These are phyloP conservation scores for Ustilago bromivora DNA, from an alignment of 1,284 basidiomycete species.

Conservation along the genomic window DNA sequence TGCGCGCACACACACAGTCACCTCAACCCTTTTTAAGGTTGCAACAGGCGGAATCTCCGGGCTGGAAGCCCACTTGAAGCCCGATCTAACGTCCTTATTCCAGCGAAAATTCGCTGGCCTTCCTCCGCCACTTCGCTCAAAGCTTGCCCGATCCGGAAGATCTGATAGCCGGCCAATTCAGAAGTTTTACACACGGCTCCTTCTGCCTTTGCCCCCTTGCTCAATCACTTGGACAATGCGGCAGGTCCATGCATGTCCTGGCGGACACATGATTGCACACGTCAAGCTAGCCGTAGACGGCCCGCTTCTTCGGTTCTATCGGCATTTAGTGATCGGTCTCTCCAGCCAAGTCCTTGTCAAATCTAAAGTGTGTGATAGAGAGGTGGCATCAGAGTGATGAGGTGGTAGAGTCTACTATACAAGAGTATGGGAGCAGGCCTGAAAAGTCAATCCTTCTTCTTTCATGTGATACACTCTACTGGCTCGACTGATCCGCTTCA, in stretches of 20 bases:
- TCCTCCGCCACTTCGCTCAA: not conserved
- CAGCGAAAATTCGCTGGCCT: not conserved
- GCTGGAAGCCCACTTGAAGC: not conserved
- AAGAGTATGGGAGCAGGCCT: not conserved
- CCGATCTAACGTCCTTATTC: not conserved
- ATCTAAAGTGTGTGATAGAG: not conserved
- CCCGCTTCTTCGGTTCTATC: not conserved
- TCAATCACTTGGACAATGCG: not conserved
- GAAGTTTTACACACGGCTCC: too few relatives aligned
- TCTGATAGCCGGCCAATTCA: constrained; percentile 7
- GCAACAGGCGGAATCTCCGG: constrained; percentile 2
- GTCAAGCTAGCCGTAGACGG: not conserved
- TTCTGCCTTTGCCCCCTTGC: not conserved
- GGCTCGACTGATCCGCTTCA: constrained; percentile 27
- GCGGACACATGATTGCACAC: not conserved
- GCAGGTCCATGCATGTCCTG: not conserved
- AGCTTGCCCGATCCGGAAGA: constrained; percentile 2
- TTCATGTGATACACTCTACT: constrained; percentile 7
- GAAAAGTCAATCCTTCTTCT: not conserved
- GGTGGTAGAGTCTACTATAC: not conserved
- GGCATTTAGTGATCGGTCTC: not conserved
- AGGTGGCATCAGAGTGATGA: not conserved
- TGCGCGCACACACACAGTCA: not conserved
- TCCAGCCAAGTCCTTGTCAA: not conserved
- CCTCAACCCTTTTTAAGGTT: not conserved